Conservation (phyloP, 306 rosid genomes). For the Astragalus membranaceus region DNA sequence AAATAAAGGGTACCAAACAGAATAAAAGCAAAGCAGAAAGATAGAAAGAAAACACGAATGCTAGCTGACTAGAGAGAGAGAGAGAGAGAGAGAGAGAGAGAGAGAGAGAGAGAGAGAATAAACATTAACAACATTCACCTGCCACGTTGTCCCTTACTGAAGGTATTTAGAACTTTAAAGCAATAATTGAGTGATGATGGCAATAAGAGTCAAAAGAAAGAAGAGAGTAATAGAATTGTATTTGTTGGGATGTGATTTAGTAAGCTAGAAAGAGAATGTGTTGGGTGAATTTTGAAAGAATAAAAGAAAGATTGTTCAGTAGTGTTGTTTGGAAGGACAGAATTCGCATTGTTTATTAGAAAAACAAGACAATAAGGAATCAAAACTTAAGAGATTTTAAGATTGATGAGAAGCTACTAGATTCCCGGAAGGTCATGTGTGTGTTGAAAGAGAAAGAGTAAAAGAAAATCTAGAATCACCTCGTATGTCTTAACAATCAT, state of each 20-base stretch:
- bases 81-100: no score
- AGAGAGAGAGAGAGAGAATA: not conserved
- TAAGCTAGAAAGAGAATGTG: not conserved
- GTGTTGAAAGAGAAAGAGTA: not conserved
- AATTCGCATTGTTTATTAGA: not conserved
- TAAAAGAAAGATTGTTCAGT: slow-evolving; percentile 16
- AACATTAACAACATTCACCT: slow-evolving; percentile 6
- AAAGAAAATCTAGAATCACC: slow-evolving; percentile 4
- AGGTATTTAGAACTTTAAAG: slow-evolving; percentile 24
- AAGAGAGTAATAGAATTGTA: not conserved
- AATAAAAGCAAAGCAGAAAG: slow-evolving; percentile 31
- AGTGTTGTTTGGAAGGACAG: slow-evolving; percentile 23
- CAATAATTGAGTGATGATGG: slow-evolving; percentile 43
- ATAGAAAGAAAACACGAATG: slow-evolving; percentile 22
- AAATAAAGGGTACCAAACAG: slow-evolving; percentile 28
- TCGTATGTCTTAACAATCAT: slow-evolving; percentile 7
- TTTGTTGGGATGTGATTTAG: slow-evolving; percentile 18
- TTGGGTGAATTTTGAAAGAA: slow-evolving; percentile 4
- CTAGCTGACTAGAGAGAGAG: slow-evolving; percentile 26
- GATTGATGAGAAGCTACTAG: slow-evolving; percentile 33
- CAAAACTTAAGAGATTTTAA: slow-evolving; percentile 5
- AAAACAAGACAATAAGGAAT: not conserved
- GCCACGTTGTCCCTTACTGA: slow-evolving; percentile 32
- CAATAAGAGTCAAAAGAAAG: slow-evolving; percentile 33
- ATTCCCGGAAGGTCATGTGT: slow-evolving; percentile 32